phyloP scores from a whole-genome alignment of 2,329 filamentous ascomycete genomes.

The Triangularia verruculosa region DNA sequence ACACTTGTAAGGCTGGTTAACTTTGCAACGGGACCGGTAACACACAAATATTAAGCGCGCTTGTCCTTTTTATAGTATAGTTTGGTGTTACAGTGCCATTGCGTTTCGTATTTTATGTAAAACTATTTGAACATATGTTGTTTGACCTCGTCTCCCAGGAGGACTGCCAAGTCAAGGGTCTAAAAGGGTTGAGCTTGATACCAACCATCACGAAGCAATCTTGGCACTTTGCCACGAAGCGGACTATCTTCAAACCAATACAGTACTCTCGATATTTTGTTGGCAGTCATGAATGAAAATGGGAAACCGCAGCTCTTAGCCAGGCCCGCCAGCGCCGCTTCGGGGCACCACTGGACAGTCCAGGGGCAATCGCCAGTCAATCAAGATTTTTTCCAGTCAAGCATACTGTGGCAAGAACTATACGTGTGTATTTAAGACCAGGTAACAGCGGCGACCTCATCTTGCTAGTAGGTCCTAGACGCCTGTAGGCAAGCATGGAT shows the following conservation, averaged over 20 bases:
- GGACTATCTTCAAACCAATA: background rate
- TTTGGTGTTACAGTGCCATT: background rate
- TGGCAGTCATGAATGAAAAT: background rate
- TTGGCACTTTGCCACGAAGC: background rate
- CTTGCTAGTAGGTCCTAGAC: too few relatives aligned
- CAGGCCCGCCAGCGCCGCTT: background rate
- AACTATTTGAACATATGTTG: background rate
- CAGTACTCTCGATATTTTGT: background rate
- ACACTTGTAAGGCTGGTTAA: background rate
- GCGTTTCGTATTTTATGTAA: background rate
- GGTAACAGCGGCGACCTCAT: background rate
- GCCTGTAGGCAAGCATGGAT: background rate
- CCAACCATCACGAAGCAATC: background rate
- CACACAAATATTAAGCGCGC: background rate
- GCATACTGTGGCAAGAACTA: background rate
- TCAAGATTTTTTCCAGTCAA: background rate
- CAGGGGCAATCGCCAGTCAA: background rate
- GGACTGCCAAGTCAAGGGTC: background rate
- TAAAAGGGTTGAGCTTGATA: background rate
- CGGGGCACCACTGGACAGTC: background rate
- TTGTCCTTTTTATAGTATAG: background rate
- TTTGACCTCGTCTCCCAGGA: background rate
- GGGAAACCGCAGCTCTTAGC: background rate
- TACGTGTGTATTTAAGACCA: background rate
- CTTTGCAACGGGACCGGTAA: background rate